Base-by-base conservation (phyloP, 768 basidiomycete genomes). In the Ramaria sp. region DNA sequence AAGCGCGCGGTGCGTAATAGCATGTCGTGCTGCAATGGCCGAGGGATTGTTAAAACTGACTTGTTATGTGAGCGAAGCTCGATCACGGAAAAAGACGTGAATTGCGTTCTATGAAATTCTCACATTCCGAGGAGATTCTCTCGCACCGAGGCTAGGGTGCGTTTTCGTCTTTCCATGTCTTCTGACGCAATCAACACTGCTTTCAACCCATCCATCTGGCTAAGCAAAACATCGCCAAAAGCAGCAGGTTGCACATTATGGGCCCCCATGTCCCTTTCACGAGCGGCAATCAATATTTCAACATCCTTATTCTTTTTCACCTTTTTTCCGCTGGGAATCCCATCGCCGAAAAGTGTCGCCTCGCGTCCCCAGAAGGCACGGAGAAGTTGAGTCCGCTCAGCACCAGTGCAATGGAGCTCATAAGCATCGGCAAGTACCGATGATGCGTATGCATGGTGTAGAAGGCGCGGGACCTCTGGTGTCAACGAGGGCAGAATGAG, bases 301-400 rank as follows among this genome's bases (percentile, higher is more conserved):
- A 52, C 51, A 24, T 34, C 51, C 17, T 52, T 52, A 38, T 78
- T 81, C 67, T 78, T 84, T 4, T 80, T 78, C 48, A 86, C 82
- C 51, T 78, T 78, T 0, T 75, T 77, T 46, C 78, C 83, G 24
- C 47, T 57, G 19, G 54, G 34, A 6, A 70, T 74, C 12, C 48
- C 50, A 15, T 59, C 56, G 37, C 67, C 70, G 69, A 95, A 91
- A 31, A 97, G 70, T 2, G 77, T 73, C 0, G 83, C 84, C 68
- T 97, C 93, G 67, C 88, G 89, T 13, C 93, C 93, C 62, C 92
- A 97, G 61, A 96, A 91, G 59, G 92, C 90, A 17, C 86, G 81
- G 6, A 95, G 72, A 5, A 97, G 75, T 20, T 91, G 73, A 0
- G 84, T 78, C 19, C 90, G 81, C 63, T 95, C 91, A 61, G 88